Evolutionary conservation across 129 eudicot species (phyloP).

Genomic region (Lactuca sativa): DNA sequence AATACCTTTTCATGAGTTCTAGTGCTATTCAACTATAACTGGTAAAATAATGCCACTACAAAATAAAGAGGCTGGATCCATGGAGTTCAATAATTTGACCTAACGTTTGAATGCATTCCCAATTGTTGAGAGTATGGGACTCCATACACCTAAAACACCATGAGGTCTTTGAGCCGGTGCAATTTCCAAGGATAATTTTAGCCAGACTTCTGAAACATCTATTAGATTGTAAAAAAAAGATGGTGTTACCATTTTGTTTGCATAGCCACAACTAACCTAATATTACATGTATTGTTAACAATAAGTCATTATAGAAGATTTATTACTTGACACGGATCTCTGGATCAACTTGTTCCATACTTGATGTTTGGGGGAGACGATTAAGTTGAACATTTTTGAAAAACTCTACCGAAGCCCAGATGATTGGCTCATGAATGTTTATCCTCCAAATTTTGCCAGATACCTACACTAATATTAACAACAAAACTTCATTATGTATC

Average conservation of each 20-base stretch:
- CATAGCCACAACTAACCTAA: too few species aligned
- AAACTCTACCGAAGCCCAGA: constrained; percentile 89
- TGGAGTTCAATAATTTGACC: constrained; percentile 38
- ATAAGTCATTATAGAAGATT: neutral
- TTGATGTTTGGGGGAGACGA: constrained; percentile 62
- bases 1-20: constrained; percentile 6
- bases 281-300: neutral
- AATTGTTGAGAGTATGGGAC: constrained; percentile 91
- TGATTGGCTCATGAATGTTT: constrained; percentile 91
- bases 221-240: constrained; percentile 57
- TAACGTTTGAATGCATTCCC: constrained; percentile 95
- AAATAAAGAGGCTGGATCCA: constrained; percentile 6
- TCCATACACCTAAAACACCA: constrained; percentile 96
- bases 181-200: constrained; percentile 85
- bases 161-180: constrained; percentile 98
- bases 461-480: constrained; percentile 45
- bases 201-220: constrained; percentile 89
- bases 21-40: neutral
- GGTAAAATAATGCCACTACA: constrained; percentile 5
- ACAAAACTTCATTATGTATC: constrained; percentile 16
- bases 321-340: constrained; percentile 91
- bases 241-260: constrained; percentile 4
- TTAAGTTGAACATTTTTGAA: constrained; percentile 76
- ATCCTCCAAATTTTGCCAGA: constrained; percentile 81
- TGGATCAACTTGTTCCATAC: constrained; percentile 88